These are phyloP conservation scores for Mortierella sp. DNA, from an alignment of 371 early-diverging fungal genomes.

Conservation along the genomic window DNA sequence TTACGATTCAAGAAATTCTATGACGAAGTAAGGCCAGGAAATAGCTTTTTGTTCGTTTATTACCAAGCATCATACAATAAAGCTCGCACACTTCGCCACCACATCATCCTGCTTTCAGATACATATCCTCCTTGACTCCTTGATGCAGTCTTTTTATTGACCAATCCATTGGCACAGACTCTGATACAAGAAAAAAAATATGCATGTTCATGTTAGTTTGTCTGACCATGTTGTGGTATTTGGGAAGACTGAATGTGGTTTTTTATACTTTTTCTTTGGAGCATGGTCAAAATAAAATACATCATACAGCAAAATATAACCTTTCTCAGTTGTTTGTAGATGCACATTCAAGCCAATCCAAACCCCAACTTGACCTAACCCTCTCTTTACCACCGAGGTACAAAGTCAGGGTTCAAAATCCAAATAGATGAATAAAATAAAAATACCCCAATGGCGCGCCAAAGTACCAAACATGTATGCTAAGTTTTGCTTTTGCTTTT, in stretches of 20 bases:
- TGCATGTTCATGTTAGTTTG: neutral
- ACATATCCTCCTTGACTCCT: neutral
- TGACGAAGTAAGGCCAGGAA: too few species aligned
- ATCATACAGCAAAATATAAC: neutral
- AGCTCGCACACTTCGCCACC: neutral
- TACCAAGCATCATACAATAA: too few species aligned
- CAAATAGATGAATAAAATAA: too few species aligned
- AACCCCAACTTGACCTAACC: too few species aligned
- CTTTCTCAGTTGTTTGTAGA: neutral
- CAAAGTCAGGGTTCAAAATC: too few species aligned
- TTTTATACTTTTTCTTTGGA: constrained; percentile 5
- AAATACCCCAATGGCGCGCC: too few species aligned
- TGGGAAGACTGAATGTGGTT: constrained; percentile 25
- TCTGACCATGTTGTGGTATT: constrained; percentile 19
- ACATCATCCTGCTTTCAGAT: neutral
- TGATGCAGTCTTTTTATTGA: neutral
- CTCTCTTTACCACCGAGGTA: too few species aligned
- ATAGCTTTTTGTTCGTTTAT: too few species aligned
- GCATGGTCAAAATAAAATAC: neutral
- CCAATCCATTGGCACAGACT: neutral
- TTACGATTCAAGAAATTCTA: too few species aligned
- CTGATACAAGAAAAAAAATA: neutral
- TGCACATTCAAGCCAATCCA: neutral
- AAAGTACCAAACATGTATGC: too few species aligned
- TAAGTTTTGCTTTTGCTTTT: neutral